Evolutionary conservation across 2,329 filamentous ascomycete species (phyloP), one percentile per base, ranked within the genome.

Genomic region (Bipolaris cookei): DNA sequence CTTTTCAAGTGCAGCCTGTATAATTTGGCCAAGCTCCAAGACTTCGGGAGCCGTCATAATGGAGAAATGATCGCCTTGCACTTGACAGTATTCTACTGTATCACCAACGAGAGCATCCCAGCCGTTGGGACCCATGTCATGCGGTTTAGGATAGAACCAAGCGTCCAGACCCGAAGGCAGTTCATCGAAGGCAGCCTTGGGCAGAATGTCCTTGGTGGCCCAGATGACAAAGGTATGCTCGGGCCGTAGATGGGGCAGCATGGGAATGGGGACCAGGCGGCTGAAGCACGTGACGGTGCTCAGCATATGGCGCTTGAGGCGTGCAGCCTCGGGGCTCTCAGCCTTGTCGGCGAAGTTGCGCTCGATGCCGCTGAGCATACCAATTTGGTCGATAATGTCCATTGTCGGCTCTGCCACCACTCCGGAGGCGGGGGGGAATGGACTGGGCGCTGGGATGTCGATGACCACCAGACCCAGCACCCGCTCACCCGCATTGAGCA

Each of bases 201-300:
- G 32, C 23, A 50, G 46, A 14, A 50, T 34, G 14, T 41, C 35
- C 35, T 41, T 41, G n/a, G 18, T 50, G 34, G 46, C 46, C 32
- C 46, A 50, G 25, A 39, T 41, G 34, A 41, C 46, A 16, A 50
- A 50, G 46, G 32, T 38, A 20, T 50, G 46, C 46, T 50, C 46
- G n/a, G 35, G 46, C 25, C 46, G 32, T 30, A 38, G 23, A 50
- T 50, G 46, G 34, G 18, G 46, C 32, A 20, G 46, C 35, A 50
- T 50, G 21, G 32, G 46, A 25, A 23, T 50, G 18, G 46, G 35
- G 34, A 39, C 34, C 34, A 38, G 46, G 16, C 32, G 32, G 35
- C 46, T 50, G 34, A 41, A 50, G 46, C 32, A 50, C 18, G 46
- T 50, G 46, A 38, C 46, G 34, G 35, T 41, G 34, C 46, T 20